phyloP scores from a whole-genome alignment of 371 early-diverging fungal genomes.

The Mucor racemosus region DNA sequence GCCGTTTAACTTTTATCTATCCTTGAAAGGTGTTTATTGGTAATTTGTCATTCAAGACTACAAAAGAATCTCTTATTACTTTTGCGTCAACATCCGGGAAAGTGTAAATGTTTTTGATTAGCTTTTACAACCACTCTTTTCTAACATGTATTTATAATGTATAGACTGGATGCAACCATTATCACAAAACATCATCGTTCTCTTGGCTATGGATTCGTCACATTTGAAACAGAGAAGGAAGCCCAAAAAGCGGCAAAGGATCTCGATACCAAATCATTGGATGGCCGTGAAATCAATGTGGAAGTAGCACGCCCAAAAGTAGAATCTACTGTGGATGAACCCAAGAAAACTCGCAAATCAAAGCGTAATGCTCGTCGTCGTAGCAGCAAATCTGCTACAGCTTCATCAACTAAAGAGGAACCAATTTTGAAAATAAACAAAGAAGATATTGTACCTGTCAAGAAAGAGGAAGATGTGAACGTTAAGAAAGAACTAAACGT shows the following conservation, averaged over 20 bases:
- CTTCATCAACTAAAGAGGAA: neutral
- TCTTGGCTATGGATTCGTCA: constrained; percentile 92
- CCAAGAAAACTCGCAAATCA: constrained; percentile 6
- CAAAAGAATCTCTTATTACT: constrained; percentile 74
- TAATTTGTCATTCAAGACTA: constrained; percentile 88
- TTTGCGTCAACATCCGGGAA: constrained; percentile 77
- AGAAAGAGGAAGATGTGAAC: neutral
- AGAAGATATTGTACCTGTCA: neutral
- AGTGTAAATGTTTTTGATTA: constrained; percentile 63
- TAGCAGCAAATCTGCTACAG: neutral
- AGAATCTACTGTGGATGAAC: neutral
- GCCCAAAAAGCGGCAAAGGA: constrained; percentile 75
- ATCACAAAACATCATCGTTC: constrained; percentile 80
- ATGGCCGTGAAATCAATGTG: constrained; percentile 85
- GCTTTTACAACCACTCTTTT: neutral
- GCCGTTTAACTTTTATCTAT: neutral
- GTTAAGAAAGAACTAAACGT: neutral
- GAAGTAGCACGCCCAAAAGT: constrained; percentile 79
- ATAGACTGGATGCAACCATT: constrained; percentile 66
- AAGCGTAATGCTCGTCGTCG: constrained; percentile 14
- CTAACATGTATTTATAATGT: neutral
- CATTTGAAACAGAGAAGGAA: constrained; percentile 76
- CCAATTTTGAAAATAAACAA: neutral
- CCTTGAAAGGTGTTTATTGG: constrained; percentile 87
- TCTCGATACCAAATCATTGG: constrained; percentile 75